A percentile compares a stretch with the other conserved stretches of the same genome.
phyloP scores from a whole-genome alignment of 768 basidiomycete genomes.

The Lentinula lateritia region DNA sequence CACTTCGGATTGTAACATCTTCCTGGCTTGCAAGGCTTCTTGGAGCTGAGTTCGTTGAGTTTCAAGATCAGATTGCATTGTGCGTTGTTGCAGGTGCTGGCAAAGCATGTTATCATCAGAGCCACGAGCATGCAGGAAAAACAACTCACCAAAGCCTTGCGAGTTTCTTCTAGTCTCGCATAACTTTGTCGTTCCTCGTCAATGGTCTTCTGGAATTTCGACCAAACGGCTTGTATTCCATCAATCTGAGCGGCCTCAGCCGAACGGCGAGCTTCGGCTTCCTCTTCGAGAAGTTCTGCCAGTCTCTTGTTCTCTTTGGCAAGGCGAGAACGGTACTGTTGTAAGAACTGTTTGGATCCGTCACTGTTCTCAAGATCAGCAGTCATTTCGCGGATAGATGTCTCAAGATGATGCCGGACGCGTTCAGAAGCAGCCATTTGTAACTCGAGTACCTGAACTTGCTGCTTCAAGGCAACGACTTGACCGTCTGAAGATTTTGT shows the following conservation, averaged over 20 bases:
- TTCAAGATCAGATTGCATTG: conserved; percentile 60
- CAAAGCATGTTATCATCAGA: not conserved
- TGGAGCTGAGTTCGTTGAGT: conserved; percentile 56
- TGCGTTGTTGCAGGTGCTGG: conserved; percentile 63
- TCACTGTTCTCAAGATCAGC: conserved; percentile 59
- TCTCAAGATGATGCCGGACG: conserved; percentile 59
- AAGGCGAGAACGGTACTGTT: conserved; percentile 50
- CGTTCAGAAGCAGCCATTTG: conserved; percentile 66
- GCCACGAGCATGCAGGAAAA: not conserved
- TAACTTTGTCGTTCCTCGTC: conserved; percentile 57
- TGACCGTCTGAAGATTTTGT: conserved; percentile 41
- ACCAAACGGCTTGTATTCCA: conserved; percentile 62
- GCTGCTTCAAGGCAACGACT: conserved; percentile 49
- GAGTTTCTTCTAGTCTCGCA: conserved; percentile 60
- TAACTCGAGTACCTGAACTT: conserved; percentile 62
- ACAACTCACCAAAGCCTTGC: conserved; percentile 56
- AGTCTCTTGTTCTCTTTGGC: conserved; percentile 53
- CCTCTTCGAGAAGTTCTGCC: conserved; percentile 52
- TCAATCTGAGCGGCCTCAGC: conserved; percentile 60
- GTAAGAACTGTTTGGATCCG: conserved; percentile 59
- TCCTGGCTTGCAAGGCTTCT: conserved; percentile 52
- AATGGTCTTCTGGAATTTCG: conserved; percentile 57
- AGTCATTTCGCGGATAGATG: conserved; percentile 52
- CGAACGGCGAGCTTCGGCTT: conserved; percentile 55
- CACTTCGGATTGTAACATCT: conserved; percentile 52